Conservation (phyloP, 1,284 basidiomycete genomes). For the Cutaneotrichosporon cutaneum region DNA sequence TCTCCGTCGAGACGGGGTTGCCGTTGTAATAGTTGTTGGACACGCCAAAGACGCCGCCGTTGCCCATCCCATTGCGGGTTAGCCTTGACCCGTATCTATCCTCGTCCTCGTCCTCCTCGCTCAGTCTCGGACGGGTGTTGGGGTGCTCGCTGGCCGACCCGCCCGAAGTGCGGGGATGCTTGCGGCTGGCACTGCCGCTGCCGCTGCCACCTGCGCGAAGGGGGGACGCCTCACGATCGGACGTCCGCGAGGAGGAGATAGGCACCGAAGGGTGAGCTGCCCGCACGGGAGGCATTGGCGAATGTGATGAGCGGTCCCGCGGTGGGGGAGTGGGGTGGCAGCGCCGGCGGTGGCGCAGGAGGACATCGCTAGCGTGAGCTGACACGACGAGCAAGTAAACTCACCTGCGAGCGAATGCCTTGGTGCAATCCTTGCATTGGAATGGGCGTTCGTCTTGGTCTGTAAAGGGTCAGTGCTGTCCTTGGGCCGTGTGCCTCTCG, state of each 20-base stretch:
- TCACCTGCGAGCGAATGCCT: constrained; percentile 53
- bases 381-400: constrained; percentile 7
- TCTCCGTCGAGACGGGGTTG: constrained; percentile 28
- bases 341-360: constrained; percentile 52
- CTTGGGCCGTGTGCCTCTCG: not conserved
- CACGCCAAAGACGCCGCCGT: constrained; percentile 40
- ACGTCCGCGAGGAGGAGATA: constrained; percentile 45
- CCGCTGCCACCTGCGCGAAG: constrained; percentile 15
- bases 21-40: constrained; percentile 30
- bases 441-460: constrained; percentile 53
- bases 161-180: constrained; percentile 30
- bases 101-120: constrained; percentile 35
- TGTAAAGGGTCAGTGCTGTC: constrained; percentile 22
- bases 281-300: constrained; percentile 38
- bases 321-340: constrained; percentile 52
- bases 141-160: constrained; percentile 13
- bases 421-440: constrained; percentile 51
- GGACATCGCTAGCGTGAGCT: constrained; percentile 46
- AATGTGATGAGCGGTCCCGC: constrained; percentile 40
- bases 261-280: constrained; percentile 42
- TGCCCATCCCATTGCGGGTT: constrained; percentile 40
- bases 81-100: constrained; percentile 36
- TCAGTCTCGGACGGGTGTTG: constrained; percentile 12
- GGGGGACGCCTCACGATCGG: constrained; percentile 41
- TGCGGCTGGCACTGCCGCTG: constrained; percentile 23